Base-by-base conservation (phyloP, 1,284 basidiomycete genomes). In the Bjerkandera adusta region DNA sequence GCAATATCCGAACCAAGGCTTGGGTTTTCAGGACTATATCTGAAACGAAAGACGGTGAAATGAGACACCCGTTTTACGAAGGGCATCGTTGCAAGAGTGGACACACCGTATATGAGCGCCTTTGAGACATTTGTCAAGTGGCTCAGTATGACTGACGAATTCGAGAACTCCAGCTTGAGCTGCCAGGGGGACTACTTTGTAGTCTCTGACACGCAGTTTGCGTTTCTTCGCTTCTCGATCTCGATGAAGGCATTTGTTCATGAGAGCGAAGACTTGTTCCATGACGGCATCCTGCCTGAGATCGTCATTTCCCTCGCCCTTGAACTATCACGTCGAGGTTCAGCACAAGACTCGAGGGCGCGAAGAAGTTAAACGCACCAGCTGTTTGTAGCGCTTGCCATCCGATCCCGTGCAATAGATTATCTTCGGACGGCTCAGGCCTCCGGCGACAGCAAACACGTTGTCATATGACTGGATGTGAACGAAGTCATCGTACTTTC, bases 261-360 rank as follows among this genome's bases (percentile, higher is more conserved):
- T 88, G 34, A 98, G 75, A 25, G 85, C 83, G 60, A 99, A 99
- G 1, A 97, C 92, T 67, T 99, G 97, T 62, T 97, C 93, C 95
- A 99, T 97, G 37, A 99, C 92, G 1, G 96, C 95, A 63, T 99
- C 96, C 67, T 99, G 97, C 24, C 96, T 83, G 26, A 97, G 68
- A 60, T 99, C 96, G 56, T 97, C 94, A 15, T 85, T 79, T 3
- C 85, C 85, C 66, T 88, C 81, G 10, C 91, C 89, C 65, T 99
- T 99, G 72, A 95, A 97, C 92, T 97, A 54, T 3, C 20, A 45
- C 45, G 43, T 37, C 11, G n/a, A 30, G 4, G 29, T 41, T 13
- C 50, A 10, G 11, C 11, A 16, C 24, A 27, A 40, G 44, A 5
- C 24, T 15, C 21, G 10, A 46, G 22, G 24, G 18, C 11, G 26